Evolutionary conservation across 192 early-diverging fungal species (phyloP).

Genomic region (Pecoramyces ruminantium): DNA sequence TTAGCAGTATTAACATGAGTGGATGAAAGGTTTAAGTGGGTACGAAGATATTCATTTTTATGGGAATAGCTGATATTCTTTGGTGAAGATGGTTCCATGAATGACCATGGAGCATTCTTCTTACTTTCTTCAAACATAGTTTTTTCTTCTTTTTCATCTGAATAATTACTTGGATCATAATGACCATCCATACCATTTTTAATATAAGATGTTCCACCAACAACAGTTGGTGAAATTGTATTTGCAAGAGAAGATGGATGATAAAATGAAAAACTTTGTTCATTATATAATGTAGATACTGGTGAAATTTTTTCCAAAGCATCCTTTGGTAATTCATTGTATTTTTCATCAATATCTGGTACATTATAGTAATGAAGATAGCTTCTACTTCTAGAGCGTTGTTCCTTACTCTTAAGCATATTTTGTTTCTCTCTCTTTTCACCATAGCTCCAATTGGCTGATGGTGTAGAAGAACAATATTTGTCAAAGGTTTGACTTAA

Average conservation of each 20-base stretch:
- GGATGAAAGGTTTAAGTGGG: background rate
- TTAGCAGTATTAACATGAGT: background rate
- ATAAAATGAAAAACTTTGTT: background rate
- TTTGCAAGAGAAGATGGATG: background rate
- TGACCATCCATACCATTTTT: background rate
- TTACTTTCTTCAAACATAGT: background rate
- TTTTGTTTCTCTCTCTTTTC: background rate
- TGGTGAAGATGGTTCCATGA: background rate
- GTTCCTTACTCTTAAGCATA: background rate
- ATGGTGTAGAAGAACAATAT: background rate
- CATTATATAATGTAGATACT: background rate
- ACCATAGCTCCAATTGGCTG: background rate
- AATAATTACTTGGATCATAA: background rate
- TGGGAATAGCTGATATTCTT: background rate
- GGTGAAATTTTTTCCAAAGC: background rate
- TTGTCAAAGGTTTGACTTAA: background rate
- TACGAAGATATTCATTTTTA: background rate
- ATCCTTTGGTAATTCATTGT: background rate
- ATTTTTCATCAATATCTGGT: background rate
- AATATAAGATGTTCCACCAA: background rate
- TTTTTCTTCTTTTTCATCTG: background rate
- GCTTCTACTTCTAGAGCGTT: background rate
- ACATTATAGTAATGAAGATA: background rate
- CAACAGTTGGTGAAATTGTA: background rate
- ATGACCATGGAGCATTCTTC: background rate